Base-by-base conservation (phyloP, 331 rosid genomes). In the Cydonia oblonga region DNA sequence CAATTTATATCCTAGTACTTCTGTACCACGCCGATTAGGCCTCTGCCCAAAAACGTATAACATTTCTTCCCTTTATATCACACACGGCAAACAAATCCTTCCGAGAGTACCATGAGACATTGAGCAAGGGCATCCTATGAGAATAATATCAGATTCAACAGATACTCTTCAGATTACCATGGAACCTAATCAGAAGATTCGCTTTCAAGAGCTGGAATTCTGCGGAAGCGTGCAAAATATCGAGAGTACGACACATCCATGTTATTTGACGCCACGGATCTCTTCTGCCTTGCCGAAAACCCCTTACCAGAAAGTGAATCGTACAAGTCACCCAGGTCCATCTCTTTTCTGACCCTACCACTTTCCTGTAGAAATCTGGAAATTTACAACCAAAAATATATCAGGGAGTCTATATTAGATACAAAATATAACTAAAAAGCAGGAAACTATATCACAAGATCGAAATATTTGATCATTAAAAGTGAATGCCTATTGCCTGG, bases 281-380 rank as follows among this genome's bases (percentile, higher is more conserved):
- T 85, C 80, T 80, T 91, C 61, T 29, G 84, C 87, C 81, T 89
- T 19, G 77, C 77, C 7, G 66, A 60, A 81, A 93, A 91, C 3
- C 97, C 96, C 35, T 72, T 81, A 19, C 87, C 92, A 70, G 90
- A 82, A 77, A 91, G 79, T 29, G 97, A 86, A 73, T 84, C 89
- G 62, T 80, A 82, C 67, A 93, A 84, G 83, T 81, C 75, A 59
- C 97, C 98, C 91, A 87, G 80, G 83, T 80, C 75, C 88, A 87
- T 83, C 25, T 89, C 87, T 80, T 83, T 89, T 58, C 81, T 87
- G 53, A 80, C 38, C 73, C 76, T 84, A 56, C 52, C 78, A 71
- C 24, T 81, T 81, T 87, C 96, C 67, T 81, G 74, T 51, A 26
- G 63, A 64, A 84, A 78, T 28, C 98, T 93, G 92, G 79, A 82